phyloP scores from a whole-genome alignment of 495 filamentous ascomycete species.

The Aspergillus carlsbadensis region DNA sequence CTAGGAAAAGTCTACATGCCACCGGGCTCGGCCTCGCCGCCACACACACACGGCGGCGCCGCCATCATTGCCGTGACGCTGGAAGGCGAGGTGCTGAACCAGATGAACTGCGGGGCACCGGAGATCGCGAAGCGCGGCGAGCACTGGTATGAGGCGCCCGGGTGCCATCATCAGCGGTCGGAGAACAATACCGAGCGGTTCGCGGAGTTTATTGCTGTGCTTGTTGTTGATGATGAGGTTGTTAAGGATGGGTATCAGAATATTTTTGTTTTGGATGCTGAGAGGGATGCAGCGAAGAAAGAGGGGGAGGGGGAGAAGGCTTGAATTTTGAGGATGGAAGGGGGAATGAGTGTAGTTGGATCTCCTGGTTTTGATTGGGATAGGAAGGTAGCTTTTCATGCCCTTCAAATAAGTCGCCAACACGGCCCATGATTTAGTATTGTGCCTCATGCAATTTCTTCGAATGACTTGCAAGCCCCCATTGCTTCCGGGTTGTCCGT shows the following conservation, averaged over 20 bases:
- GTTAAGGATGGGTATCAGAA: conserved; percentile 12
- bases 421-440: too few relatives aligned
- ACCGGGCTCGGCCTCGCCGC: conserved; percentile 36
- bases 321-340: background rate
- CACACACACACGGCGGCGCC: conserved; percentile 44
- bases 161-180: conserved; percentile 38
- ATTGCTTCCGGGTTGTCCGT: too few relatives aligned
- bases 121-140: conserved; percentile 23
- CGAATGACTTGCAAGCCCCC: too few relatives aligned
- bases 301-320: background rate
- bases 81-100: conserved; percentile 30
- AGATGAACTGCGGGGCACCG: conserved; percentile 39
- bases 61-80: conserved; percentile 30
- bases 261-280: conserved; percentile 12
- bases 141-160: conserved; percentile 40
- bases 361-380: too few relatives aligned
- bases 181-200: conserved; percentile 32
- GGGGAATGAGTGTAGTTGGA: too few relatives aligned
- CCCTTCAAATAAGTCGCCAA: too few relatives aligned
- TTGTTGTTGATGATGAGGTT: conserved; percentile 27
- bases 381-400: too few relatives aligned
- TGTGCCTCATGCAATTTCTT: too few relatives aligned
- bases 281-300: background rate
- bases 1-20: conserved; percentile 30
- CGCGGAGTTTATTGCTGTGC: conserved; percentile 26